Conservation (phyloP, 129 eudicot genomes). For the Flaveria bidentis region DNA sequence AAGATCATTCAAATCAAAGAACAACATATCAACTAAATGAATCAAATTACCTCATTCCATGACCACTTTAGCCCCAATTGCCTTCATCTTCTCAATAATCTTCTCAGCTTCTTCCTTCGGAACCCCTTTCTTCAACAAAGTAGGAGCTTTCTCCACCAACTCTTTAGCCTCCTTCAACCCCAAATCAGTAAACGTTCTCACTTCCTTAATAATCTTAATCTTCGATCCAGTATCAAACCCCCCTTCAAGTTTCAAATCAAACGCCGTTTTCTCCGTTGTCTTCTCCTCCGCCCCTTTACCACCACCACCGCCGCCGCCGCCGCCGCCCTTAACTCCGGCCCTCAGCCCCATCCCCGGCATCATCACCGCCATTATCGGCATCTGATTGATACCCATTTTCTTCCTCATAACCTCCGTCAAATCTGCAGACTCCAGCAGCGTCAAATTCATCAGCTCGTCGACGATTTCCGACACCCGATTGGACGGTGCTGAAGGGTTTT, state of each 20-base stretch:
- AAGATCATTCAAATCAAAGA: conserved; percentile 3
- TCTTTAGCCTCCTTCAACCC: conserved; percentile 98
- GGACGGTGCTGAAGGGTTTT: conserved; percentile 43
- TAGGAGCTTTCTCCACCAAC: conserved; percentile 93
- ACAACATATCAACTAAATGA: background rate
- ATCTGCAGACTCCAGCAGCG: conserved; percentile 68
- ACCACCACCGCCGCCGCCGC: conserved; percentile 33
- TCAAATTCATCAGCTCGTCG: conserved; percentile 56
- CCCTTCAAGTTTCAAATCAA: conserved; percentile 85
- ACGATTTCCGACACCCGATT: conserved; percentile 61
- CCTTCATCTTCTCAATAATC: conserved; percentile 84
- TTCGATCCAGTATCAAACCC: conserved; percentile 74
- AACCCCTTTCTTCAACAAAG: conserved; percentile 87
- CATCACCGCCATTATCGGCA: conserved; percentile 82
- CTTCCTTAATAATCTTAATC: conserved; percentile 94
- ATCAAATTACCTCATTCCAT: conserved; percentile 74
- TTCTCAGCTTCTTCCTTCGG: conserved; percentile 75
- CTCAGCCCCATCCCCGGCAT: conserved; percentile 86
- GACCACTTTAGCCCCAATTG: conserved; percentile 70
- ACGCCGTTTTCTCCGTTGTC: conserved; percentile 68
- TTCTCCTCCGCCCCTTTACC: conserved; percentile 46
- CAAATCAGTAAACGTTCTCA: conserved; percentile 75
- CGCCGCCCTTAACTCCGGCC: conserved; percentile 38
- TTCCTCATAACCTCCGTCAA: conserved; percentile 60
- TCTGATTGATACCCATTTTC: conserved; percentile 58